A percentile compares a stretch with the other conserved stretches of the same genome.
Conservation (phyloP, 1,284 basidiomycete species). For the Moesziomyces sp. region DNA sequence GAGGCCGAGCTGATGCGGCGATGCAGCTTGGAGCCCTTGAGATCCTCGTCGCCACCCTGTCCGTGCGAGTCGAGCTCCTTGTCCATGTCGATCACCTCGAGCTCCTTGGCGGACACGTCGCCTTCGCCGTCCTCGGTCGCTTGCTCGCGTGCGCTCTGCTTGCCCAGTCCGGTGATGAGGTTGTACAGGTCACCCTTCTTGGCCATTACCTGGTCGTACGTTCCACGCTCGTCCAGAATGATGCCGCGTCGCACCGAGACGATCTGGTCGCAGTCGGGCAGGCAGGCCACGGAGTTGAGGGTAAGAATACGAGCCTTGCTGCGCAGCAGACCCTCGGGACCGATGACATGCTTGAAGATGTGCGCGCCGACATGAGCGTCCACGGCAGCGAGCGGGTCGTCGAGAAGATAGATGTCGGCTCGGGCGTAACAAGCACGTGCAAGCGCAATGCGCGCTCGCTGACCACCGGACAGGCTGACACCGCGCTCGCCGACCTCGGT, state of each 20-base stretch:
- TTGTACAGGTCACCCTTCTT: constrained; percentile 73
- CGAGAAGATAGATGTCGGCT: constrained; percentile 76
- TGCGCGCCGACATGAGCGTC: constrained; percentile 67
- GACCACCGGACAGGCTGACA: constrained; percentile 71
- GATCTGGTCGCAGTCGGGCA: constrained; percentile 75
- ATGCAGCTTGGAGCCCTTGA: constrained; percentile 52
- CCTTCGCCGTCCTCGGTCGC: constrained; percentile 31
- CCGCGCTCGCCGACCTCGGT: constrained; percentile 74
- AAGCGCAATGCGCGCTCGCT: constrained; percentile 77
- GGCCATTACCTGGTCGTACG: constrained; percentile 74
- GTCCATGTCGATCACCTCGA: constrained; percentile 44
- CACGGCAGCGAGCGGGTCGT: constrained; percentile 79
- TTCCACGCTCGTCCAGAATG: constrained; percentile 75
- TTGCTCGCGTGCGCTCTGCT: constrained; percentile 51
- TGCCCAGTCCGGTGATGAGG: constrained; percentile 69
- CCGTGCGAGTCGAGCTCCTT: constrained; percentile 48
- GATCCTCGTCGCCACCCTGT: constrained; percentile 43
- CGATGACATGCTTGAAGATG: constrained; percentile 64
- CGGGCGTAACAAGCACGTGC: constrained; percentile 79
- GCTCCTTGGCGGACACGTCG: constrained; percentile 32
- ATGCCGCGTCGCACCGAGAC: constrained; percentile 79
- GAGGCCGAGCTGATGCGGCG: constrained; percentile 54
- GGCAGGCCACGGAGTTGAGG: constrained; percentile 69
- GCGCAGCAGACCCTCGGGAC: constrained; percentile 48
- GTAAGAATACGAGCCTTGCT: constrained; percentile 67